Base-by-base conservation (phyloP, 108 stramenopile genomes). In the Mayamaea pseudoterrestris region DNA sequence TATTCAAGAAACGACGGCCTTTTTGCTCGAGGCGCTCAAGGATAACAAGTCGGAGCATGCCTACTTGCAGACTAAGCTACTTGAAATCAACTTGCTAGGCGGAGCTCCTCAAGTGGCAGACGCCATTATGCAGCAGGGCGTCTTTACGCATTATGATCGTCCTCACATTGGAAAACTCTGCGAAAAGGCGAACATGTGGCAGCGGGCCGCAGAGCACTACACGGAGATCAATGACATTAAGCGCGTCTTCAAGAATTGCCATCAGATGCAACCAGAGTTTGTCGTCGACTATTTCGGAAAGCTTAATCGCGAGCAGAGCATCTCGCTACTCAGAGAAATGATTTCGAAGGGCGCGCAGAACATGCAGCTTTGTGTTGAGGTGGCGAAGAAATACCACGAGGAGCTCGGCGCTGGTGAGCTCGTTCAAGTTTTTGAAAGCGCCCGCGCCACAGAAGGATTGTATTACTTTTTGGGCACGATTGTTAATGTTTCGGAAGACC, bases 121-220 rank as follows among this genome's bases (percentile, higher is more conserved):
- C 61, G 97, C 97, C 44, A 99, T 99, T 51, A 90, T 99, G 73
- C 90, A 92, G 50, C 96, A 97, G 62, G 95, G 94, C 53, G 97
- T 93, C 46, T 72, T 99, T 58, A 84, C 94, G 0, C 94, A 99
- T 68, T 99, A 97, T 61, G 99, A 99, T 60, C 78, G 88, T 35
- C 60, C 80, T 34, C 93, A 95, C 73, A 77, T 99, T 37, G 99
- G 91, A 53, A 95, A 93, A 78, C 74, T 99, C 29, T 98, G 96
- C 60, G 99, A 99, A 71, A 74, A 85, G 23, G 86, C 89, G 4
- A 94, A 95, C 1, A 95, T 99, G 80, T 95, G 83, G 86, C 96
- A 99, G 73, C 92, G 99, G 36, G 99, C 99, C 5, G 93, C 98
- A n/a, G 97, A 99, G 71, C 93, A 97, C 66, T 98, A 96, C 89